Evolutionary conservation across 202 grass and related monocot genomes (phyloP), one percentile per base, ranked within the genome.

Genomic region (Sporobolus alterniflorus): DNA sequence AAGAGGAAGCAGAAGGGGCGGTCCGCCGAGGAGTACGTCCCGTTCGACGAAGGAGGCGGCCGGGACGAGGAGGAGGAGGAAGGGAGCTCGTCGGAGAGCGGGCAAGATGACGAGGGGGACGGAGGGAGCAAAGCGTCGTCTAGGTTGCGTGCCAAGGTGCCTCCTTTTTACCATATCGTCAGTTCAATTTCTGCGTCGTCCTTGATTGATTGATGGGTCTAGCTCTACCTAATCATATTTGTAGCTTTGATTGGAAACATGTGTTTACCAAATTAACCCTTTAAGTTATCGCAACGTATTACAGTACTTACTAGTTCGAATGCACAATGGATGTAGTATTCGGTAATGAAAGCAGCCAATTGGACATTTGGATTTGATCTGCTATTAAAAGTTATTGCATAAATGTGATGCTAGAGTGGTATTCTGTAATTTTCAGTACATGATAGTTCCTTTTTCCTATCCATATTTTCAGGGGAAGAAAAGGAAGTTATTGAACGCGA

Each of bases 11-110:
- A 81, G 86, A 89, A 84, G 80, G 74, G 62, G 59, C 39, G 11
- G 34, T 39, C 75, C 9, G 73, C 74, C 28, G 82, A 93, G 28
- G 90, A 95, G 48, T 98, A 98, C 88, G 54, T 63, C 42, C 92
- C 90, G 21, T 91, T 88, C 1, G 84, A 94, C 25, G 77, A 66
- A 21, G 69, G 75, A 9, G 46, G 66, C 6, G 71, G 40, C 3
- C 84, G 73, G 41, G 48, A 67, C 5, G 69, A 75, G 1, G 64
- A 55, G 1, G 55, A 79, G 3, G 69, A 62, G 7, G 40, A 79
- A 11, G 69, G 30, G n/a, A 74, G 49, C 51, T 86, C 82, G 20
- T 84, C 71, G 54, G 62, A 64, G 54, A 39, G 73, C 43, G 71
- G 49, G 10, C 75, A 80, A 67, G 72, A 82, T 78, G 69, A 87